Conservation (phyloP, 305 asterid genomes). For the Fraxinus angustifolia region DNA sequence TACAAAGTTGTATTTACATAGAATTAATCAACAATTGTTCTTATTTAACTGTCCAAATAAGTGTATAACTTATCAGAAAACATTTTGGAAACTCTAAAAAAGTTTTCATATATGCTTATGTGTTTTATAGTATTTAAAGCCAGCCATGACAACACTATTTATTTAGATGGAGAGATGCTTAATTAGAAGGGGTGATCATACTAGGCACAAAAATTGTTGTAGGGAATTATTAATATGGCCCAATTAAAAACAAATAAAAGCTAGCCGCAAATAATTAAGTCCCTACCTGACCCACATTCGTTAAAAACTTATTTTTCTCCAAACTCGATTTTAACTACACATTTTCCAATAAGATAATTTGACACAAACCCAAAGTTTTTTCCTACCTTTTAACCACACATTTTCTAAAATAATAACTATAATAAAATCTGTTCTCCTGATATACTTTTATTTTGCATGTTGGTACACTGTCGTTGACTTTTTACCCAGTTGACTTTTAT, state of each 20-base stretch:
- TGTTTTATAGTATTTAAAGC: neutral
- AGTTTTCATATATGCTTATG: neutral
- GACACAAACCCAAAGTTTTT: neutral
- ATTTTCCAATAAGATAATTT: neutral
- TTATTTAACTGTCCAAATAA: no score
- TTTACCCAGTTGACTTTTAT: no score
- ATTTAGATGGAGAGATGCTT: neutral
- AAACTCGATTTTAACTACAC: no score
- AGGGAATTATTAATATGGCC: neutral
- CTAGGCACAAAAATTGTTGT: neutral
- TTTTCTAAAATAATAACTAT: neutral
- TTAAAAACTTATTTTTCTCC: no score
- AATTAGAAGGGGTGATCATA: neutral
- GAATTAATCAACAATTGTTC: neutral
- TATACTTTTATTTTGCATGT: neutral
- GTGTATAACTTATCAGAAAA: neutral
- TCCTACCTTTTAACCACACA: neutral
- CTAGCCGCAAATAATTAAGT: neutral
- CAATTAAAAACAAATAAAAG: no score
- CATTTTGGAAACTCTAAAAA: neutral
- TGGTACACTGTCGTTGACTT: neutral
- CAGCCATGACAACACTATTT: neutral
- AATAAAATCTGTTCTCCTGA: neutral
- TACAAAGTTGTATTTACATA: neutral
- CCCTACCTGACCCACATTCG: neutral